Evolutionary conservation across 371 early-diverging fungal species (phyloP).

Genomic region (Massospora cicadina): DNA sequence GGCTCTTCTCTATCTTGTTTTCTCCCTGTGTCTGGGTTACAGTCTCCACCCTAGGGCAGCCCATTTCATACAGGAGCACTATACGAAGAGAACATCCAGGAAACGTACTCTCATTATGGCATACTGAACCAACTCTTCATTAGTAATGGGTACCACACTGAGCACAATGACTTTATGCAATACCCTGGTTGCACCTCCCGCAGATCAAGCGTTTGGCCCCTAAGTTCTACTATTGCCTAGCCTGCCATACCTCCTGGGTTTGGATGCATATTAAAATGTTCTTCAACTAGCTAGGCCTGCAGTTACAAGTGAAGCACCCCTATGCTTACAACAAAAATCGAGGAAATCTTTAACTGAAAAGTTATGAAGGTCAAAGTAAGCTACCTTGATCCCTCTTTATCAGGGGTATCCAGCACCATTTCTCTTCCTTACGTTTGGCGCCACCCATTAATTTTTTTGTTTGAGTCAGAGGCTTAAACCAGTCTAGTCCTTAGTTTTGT

Average conservation of each 20-base stretch:
- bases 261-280: conserved; percentile 12
- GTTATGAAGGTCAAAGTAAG: too few relatives aligned
- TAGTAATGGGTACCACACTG: conserved; percentile 91
- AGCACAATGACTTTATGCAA: conserved; percentile 84
- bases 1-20: conserved; percentile 52
- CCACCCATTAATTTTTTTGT: too few relatives aligned
- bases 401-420: too few relatives aligned
- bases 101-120: conserved; percentile 96
- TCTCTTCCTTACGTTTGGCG: too few relatives aligned
- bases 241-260: conserved; percentile 80
- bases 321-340: not conserved
- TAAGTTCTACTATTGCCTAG: conserved; percentile 77
- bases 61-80: conserved; percentile 96
- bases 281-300: conserved; percentile 2
- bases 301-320: not conserved
- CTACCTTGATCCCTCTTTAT: too few relatives aligned
- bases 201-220: conserved; percentile 56
- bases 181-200: conserved; percentile 85
- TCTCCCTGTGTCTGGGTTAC: conserved; percentile 75
- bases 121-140: conserved; percentile 60
- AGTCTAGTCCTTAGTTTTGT: too few relatives aligned
- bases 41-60: conserved; percentile 77
- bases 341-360: not conserved
- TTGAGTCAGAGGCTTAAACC: too few relatives aligned
- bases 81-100: conserved; percentile 84